Conservation (phyloP, 1,139 yeast genomes). For the Kodamaea suecica region DNA sequence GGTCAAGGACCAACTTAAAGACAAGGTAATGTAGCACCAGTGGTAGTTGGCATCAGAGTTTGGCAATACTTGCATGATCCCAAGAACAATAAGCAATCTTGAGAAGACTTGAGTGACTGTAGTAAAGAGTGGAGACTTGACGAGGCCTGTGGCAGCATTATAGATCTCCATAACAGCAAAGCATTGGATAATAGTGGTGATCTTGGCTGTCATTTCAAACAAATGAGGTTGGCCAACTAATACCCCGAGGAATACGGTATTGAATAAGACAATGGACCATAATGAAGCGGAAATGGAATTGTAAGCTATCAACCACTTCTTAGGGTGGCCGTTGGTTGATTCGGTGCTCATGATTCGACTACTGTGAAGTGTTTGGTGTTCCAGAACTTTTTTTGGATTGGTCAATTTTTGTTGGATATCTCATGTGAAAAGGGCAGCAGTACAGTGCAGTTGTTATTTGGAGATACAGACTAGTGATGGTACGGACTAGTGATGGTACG, state of each 20-base stretch:
- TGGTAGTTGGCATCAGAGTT: slow-evolving; percentile 58
- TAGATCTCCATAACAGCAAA: slow-evolving; percentile 77
- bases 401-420: slow-evolving; percentile 1
- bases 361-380: neutral
- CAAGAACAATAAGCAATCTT: slow-evolving; percentile 78
- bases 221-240: slow-evolving; percentile 55
- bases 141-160: slow-evolving; percentile 75
- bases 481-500: too few relatives aligned
- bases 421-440: too few relatives aligned
- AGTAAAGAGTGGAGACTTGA: slow-evolving; percentile 79
- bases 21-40: slow-evolving; percentile 63
- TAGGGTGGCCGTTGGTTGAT: slow-evolving; percentile 21
- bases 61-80: slow-evolving; percentile 74
- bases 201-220: slow-evolving; percentile 55
- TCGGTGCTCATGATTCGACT: slow-evolving; percentile 1
- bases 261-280: slow-evolving; percentile 45
- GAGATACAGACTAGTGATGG: too few relatives aligned
- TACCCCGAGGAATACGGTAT: slow-evolving; percentile 35
- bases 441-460: too few relatives aligned
- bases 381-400: slow-evolving; percentile 1
- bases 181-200: slow-evolving; percentile 73
- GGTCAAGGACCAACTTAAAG: slow-evolving; percentile 85
- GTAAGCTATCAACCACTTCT: slow-evolving; percentile 42
- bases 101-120: slow-evolving; percentile 86
- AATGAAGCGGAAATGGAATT: slow-evolving; percentile 45